These are phyloP conservation scores for Gymnopus androsaceus DNA, from an alignment of 1,284 basidiomycete genomes.

Conservation along the genomic window DNA sequence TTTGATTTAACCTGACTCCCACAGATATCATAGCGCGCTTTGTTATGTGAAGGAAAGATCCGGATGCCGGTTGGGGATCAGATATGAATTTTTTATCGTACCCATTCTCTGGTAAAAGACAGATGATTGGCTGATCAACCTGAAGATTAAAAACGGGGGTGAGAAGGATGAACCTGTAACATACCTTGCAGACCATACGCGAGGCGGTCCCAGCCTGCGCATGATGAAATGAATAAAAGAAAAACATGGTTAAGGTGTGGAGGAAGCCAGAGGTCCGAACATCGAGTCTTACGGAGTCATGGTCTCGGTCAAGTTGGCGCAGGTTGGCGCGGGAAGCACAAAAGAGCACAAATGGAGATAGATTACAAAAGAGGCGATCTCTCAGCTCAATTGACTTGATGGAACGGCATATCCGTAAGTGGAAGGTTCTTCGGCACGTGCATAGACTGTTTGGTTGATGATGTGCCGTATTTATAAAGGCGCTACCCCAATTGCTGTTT, in stretches of 20 bases:
- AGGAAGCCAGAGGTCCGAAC: background rate
- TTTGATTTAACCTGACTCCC: background rate
- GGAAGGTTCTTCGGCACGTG: constrained; percentile 18
- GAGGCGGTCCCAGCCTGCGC: constrained; percentile 38
- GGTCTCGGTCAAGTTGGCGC: background rate
- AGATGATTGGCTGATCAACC: constrained; percentile 28
- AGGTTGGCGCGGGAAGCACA: constrained; percentile 2
- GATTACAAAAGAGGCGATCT: constrained; percentile 12
- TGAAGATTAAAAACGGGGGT: constrained; percentile 25
- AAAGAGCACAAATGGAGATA: constrained; percentile 8
- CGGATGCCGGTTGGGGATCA: constrained; percentile 10
- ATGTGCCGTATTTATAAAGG: constrained; percentile 46
- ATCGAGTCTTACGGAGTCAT: background rate
- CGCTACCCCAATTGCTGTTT: constrained; percentile 43
- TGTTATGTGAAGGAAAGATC: constrained; percentile 16
- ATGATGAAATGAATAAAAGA: background rate
- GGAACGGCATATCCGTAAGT: background rate
- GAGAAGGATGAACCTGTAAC: too few species aligned
- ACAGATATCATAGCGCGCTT: constrained; percentile 7
- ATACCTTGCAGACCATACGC: constrained; percentile 21
- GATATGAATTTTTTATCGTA: background rate
- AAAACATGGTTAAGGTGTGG: constrained; percentile 7
- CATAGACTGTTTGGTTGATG: constrained; percentile 44
- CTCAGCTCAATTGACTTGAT: constrained; percentile 31
- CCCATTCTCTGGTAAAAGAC: background rate